Base-by-base conservation (phyloP, 305 asterid genomes). In the Fraxinus sp. region DNA sequence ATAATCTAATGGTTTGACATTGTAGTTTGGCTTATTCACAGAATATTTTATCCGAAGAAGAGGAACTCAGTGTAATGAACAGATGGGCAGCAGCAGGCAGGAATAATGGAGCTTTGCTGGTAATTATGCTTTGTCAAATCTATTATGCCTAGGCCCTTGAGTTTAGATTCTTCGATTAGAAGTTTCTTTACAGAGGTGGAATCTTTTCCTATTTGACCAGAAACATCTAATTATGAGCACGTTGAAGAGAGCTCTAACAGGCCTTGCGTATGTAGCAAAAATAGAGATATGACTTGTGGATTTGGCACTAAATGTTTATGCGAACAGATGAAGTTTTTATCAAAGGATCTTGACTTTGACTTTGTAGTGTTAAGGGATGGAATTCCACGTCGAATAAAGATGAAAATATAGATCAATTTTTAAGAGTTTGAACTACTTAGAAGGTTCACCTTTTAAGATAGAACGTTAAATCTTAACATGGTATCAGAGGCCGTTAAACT, bases 51-150 rank as follows among this genome's bases (percentile, higher is more conserved):
- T 80, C 59, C 89, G 78, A 86, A 85, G 79, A 22, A 83, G 49
- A 71, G 83, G 83, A 87, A 89, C 70, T 72, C 84, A 83, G 85
- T 66, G 44, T 37, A 77, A 84, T 32, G 81, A 36, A 80, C 81
- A 82, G 74, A 83, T 74, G 88, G 92, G 86, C 73, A 85, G 83
- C 90, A 91, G 82, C 30, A 81, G 82, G 88, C 93, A 85, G 32
- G 87, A 88, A 86, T 86, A 84, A 85, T 79, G 97, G 92, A 83
- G 84, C 81, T 84, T 79, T 89, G 90, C 87, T 78, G 83, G 86
- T 87, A 74, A 75, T 78, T 55, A 81, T 79, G 84, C 82, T 85
- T 84, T 71, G 84, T 87, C 80, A 76, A 79, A 85, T 87, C 68
- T 82, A 81, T 82, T 83, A 71, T 74, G 82, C 80, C 18, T 72